These are phyloP conservation scores for Fraxinus anomala DNA, from an alignment of 257 asterid species.

Conservation along the genomic window DNA sequence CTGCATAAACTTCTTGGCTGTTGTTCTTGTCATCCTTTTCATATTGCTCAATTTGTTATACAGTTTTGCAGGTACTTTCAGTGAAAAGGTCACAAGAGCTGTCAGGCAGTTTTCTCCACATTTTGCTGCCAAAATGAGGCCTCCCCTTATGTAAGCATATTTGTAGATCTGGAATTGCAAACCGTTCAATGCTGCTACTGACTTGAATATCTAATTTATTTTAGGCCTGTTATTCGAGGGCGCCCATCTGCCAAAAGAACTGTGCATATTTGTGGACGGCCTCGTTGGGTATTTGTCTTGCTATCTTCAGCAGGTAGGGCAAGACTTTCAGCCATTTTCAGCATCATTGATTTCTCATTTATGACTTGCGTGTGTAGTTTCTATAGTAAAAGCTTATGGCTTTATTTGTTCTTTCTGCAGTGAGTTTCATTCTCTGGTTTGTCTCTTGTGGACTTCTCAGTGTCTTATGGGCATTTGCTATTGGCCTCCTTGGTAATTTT, in stretches of 20 bases:
- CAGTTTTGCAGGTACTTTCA: constrained; percentile 94
- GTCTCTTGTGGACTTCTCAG: constrained; percentile 72
- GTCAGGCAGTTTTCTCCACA: constrained; percentile 93
- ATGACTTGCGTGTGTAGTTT: constrained; percentile 6
- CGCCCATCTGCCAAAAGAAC: constrained; percentile 86
- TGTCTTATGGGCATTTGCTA: constrained; percentile 59
- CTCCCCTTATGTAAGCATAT: constrained; percentile 75
- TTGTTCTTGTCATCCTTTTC: constrained; percentile 22
- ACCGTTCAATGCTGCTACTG: constrained; percentile 21
- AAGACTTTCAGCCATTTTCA: constrained; percentile 18
- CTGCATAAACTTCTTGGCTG: constrained; percentile 1
- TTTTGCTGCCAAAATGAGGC: constrained; percentile 98
- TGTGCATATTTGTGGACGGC: constrained; percentile 83
- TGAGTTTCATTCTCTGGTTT: constrained; percentile 77
- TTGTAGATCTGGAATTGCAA: constrained; percentile 8
- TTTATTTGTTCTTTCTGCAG: constrained; percentile 44
- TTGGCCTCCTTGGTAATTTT: constrained; percentile 78
- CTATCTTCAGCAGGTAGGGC: constrained; percentile 56
- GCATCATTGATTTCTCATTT: not conserved
- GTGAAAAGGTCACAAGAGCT: constrained; percentile 87
- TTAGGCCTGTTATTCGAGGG: constrained; percentile 97
- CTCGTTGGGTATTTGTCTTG: constrained; percentile 86
- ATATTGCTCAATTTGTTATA: constrained; percentile 34
- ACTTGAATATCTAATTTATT: constrained; percentile 33
- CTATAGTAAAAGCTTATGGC: not conserved